phyloP scores from a whole-genome alignment of 2,329 filamentous ascomycete genomes.

The Ophiostoma piceae region DNA sequence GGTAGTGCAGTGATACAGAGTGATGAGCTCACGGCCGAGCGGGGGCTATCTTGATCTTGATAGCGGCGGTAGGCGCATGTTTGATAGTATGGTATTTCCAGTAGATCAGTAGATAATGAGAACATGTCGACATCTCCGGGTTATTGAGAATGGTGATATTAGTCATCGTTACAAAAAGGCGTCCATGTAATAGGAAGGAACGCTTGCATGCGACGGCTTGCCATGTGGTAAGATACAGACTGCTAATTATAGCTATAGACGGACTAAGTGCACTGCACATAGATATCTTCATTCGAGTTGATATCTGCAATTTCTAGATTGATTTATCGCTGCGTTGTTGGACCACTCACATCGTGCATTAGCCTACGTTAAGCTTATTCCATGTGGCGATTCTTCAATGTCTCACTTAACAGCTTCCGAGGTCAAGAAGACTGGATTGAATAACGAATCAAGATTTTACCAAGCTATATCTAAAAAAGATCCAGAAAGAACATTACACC shows the following conservation, averaged over 20 bases:
- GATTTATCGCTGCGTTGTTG: too few species aligned
- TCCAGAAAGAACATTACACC: conserved; percentile 27
- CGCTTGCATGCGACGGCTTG: not conserved
- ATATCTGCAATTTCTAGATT: not conserved
- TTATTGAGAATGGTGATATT: not conserved
- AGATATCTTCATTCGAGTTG: not conserved
- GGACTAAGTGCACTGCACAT: not conserved
- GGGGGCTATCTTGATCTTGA: not conserved
- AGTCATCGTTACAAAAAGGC: not conserved
- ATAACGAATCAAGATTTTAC: not conserved
- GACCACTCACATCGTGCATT: not conserved
- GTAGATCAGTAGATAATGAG: not conserved
- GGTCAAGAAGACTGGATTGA: not conserved
- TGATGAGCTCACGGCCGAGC: not conserved
- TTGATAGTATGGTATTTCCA: not conserved
- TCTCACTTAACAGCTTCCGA: not conserved
- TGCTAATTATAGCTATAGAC: not conserved
- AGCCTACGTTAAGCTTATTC: not conserved
- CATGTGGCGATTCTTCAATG: not conserved
- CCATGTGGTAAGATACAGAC: not conserved
- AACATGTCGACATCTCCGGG: too few species aligned
- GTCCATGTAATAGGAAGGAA: not conserved
- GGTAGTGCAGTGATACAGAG: not conserved
- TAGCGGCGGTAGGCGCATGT: not conserved
- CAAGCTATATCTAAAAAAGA: not conserved